phyloP scores from a whole-genome alignment of 78 protist genomes.

The Dictyostelium citrinum region DNA sequence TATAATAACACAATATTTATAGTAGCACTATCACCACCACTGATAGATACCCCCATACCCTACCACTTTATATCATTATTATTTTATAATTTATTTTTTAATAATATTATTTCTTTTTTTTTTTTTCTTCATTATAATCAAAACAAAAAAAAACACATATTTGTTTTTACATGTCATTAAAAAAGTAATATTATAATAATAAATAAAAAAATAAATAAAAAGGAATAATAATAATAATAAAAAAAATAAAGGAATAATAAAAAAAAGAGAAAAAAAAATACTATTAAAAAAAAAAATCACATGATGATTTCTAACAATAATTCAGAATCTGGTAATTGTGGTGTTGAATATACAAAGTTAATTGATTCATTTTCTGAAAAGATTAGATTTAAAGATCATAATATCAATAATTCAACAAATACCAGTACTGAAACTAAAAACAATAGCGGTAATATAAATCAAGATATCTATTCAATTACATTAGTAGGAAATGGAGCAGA shows the following conservation, averaged over 20 bases:
- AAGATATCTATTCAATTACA: slow-evolving; percentile 18
- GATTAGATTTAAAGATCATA: not conserved
- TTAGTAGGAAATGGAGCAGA: slow-evolving; percentile 61
- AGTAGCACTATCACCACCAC: not conserved
- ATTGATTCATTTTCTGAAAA: not conserved
- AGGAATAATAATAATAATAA: not conserved
- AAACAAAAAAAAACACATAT: not conserved
- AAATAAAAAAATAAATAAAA: not conserved
- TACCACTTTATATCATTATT: not conserved
- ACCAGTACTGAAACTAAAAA: not conserved
- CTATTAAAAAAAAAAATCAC: not conserved
- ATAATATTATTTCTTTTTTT: not conserved
- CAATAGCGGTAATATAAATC: not conserved
- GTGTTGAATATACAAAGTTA: slow-evolving; percentile 2
- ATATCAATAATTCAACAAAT: not conserved
- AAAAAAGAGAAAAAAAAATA: not conserved
- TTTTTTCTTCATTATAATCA: not conserved
- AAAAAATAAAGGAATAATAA: not conserved
- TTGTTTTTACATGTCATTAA: not conserved
- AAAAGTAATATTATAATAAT: not conserved
- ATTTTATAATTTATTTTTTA: not conserved
- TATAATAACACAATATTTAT: not conserved
- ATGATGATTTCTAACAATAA: slow-evolving; percentile 11
- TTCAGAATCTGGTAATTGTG: slow-evolving; percentile 11
- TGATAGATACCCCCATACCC: not conserved